phyloP scores from a whole-genome alignment of 208 protist genomes.

The Crithidia brevicula region DNA sequence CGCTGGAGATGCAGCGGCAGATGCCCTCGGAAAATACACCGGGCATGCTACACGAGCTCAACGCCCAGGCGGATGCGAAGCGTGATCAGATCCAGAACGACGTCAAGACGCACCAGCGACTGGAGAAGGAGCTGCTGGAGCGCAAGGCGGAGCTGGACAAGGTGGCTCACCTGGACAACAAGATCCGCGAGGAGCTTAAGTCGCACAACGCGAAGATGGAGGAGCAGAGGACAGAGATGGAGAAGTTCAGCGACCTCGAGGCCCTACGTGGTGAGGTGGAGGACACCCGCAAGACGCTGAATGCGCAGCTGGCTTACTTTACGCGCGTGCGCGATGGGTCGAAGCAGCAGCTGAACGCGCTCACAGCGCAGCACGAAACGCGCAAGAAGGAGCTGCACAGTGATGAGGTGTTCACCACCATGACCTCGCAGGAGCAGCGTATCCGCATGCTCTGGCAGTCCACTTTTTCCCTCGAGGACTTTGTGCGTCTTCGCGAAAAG shows the following conservation, averaged over 20 bases:
- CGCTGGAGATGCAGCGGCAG: constrained; percentile 76
- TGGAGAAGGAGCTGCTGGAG: constrained; percentile 91
- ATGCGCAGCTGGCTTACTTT: constrained; percentile 59
- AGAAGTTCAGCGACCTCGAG: constrained; percentile 81
- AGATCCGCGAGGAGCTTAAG: constrained; percentile 90
- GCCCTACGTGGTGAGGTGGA: constrained; percentile 69
- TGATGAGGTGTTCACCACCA: constrained; percentile 56
- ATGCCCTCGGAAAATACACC: constrained; percentile 71
- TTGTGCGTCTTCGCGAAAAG: constrained; percentile 88
- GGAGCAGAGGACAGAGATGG: constrained; percentile 82
- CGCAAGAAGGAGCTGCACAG: constrained; percentile 55
- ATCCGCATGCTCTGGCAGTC: constrained; percentile 89
- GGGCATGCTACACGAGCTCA: constrained; percentile 69
- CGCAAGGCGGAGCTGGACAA: constrained; percentile 91
- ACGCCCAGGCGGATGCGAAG: constrained; percentile 80
- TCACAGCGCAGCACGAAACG: constrained; percentile 60
- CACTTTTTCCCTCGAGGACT: constrained; percentile 86
- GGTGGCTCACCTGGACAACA: constrained; percentile 84
- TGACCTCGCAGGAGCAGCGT: constrained; percentile 84
- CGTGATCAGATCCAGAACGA: constrained; percentile 83
- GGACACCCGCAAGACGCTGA: constrained; percentile 53
- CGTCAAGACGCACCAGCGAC: constrained; percentile 81
- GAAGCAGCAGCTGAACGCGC: constrained; percentile 69
- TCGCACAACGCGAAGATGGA: constrained; percentile 76
- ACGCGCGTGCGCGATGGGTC: constrained; percentile 71